Evolutionary conservation across 2,329 filamentous ascomycete genomes (phyloP).

Genomic region (Calonectria pteridis): DNA sequence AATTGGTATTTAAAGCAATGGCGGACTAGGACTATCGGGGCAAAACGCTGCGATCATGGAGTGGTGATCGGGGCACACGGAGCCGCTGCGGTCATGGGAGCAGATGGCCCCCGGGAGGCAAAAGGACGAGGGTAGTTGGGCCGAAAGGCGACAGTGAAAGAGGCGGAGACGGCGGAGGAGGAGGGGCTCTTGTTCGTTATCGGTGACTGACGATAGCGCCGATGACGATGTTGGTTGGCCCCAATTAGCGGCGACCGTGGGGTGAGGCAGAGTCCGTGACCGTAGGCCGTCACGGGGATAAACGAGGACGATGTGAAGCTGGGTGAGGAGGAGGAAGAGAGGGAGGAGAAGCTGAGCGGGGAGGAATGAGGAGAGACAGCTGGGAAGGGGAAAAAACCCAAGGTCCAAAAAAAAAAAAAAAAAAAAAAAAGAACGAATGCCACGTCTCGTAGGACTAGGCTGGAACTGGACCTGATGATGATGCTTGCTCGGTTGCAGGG

Average conservation of each 20-base stretch:
- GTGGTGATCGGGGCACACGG: constrained; percentile 41
- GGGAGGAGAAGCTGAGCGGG: constrained; percentile 23
- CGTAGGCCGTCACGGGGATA: constrained; percentile 7
- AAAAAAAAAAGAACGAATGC: constrained; percentile 41
- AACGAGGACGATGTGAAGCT: constrained; percentile 7
- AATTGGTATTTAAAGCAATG: constrained; percentile 42
- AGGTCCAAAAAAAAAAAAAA: constrained; percentile 33
- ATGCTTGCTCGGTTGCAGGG: constrained; percentile 44
- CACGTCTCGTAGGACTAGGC: constrained; percentile 44
- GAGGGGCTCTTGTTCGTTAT: constrained; percentile 45
- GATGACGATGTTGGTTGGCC: constrained; percentile 43
- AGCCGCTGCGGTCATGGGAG: constrained; percentile 41
- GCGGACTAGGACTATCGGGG: constrained; percentile 46
- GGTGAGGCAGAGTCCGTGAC: constrained; percentile 25
- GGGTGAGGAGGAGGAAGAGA: constrained; percentile 2
- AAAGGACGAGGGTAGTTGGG: constrained; percentile 28
- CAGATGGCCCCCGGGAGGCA: constrained; percentile 30
- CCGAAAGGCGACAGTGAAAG: constrained; percentile 12
- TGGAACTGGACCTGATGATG: constrained; percentile 34
- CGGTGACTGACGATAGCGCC: constrained; percentile 44
- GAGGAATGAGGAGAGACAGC: constrained; percentile 27
- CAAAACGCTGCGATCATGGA: constrained; percentile 44
- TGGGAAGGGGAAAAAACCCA: constrained; percentile 32
- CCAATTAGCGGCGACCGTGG: constrained; percentile 39
- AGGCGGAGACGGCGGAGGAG: constrained; percentile 28